phyloP scores from a whole-genome alignment of 1,284 basidiomycete species.

The Naganishia sp. region DNA sequence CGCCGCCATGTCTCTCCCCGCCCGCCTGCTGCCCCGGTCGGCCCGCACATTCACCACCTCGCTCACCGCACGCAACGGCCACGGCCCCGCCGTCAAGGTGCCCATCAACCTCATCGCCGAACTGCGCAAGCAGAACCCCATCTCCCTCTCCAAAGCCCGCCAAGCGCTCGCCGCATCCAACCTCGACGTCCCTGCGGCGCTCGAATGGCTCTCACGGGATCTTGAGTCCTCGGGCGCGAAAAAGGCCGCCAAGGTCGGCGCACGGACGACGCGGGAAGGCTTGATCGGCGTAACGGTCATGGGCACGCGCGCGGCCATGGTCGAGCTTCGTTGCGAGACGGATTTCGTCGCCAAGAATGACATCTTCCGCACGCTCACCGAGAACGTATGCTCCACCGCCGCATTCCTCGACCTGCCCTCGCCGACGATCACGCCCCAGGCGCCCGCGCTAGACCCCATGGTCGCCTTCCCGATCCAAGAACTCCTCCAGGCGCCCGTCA shows the following conservation, averaged over 20 bases:
- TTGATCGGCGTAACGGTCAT: slow-evolving; percentile 74
- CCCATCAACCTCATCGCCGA: slow-evolving; percentile 78
- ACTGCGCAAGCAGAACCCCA: slow-evolving; percentile 73
- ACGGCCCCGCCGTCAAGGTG: slow-evolving; percentile 39
- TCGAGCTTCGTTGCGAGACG: slow-evolving; percentile 95
- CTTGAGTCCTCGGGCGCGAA: slow-evolving; percentile 68
- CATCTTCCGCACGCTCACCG: slow-evolving; percentile 74
- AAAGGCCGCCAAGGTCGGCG: slow-evolving; percentile 80
- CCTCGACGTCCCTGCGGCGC: slow-evolving; percentile 72
- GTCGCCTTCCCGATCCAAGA: slow-evolving; percentile 57
- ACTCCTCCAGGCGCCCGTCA: slow-evolving; percentile 68
- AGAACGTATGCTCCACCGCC: slow-evolving; percentile 81
- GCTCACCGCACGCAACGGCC: background rate
- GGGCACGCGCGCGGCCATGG: slow-evolving; percentile 74
- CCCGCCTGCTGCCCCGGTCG: background rate
- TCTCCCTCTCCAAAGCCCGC: slow-evolving; percentile 81
- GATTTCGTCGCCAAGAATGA: slow-evolving; percentile 91
- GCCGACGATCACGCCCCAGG: background rate
- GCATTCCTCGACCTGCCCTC: slow-evolving; percentile 69
- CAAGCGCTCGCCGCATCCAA: slow-evolving; percentile 77
- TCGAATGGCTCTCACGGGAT: slow-evolving; percentile 79
- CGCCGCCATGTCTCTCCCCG: slow-evolving; percentile 2
- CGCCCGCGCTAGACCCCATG: slow-evolving; percentile 44
- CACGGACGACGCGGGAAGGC: slow-evolving; percentile 73
- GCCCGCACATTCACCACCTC: slow-evolving; percentile 11